phyloP scores from a whole-genome alignment of 345 rosid species.

The Rhodamnia rubescens region DNA sequence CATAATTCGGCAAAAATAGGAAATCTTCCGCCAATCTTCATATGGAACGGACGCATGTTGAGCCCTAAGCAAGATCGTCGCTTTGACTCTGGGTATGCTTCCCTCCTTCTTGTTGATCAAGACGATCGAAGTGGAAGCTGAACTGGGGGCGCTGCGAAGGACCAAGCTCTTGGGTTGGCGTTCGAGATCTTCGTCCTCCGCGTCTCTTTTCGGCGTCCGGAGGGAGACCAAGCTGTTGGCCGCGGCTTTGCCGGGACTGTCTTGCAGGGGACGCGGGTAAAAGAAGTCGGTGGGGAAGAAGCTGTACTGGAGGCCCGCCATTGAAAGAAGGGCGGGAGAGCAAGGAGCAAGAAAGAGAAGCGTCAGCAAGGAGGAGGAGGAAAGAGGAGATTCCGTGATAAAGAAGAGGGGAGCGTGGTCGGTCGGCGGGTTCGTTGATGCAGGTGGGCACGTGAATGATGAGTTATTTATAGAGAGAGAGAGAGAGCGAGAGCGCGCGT shows the following conservation, averaged over 20 bases:
- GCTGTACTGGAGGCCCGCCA: conserved; percentile 34
- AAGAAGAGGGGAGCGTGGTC: not conserved
- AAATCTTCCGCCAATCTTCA: not conserved
- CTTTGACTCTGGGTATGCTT: not conserved
- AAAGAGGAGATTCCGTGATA: not conserved
- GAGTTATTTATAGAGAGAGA: not conserved
- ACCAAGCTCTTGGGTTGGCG: not conserved
- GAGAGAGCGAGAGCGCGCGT: not conserved
- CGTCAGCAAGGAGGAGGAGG: not conserved
- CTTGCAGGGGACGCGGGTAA: not conserved
- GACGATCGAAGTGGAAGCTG: not conserved
- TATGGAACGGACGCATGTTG: not conserved
- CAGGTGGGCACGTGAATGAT: not conserved
- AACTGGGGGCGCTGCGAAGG: not conserved
- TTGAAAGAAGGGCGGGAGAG: not conserved
- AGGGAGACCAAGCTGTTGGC: not conserved
- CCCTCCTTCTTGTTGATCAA: not conserved
- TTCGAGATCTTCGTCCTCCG: not conserved
- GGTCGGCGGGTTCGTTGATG: not conserved
- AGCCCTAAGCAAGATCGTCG: not conserved
- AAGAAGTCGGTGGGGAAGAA: conserved; percentile 33
- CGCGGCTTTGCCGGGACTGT: not conserved
- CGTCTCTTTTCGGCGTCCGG: not conserved
- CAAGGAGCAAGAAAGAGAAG: not conserved
- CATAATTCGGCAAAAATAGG: not conserved